These are phyloP conservation scores for Catharanthus roseus DNA, from an alignment of 257 asterid species.

Conservation along the genomic window DNA sequence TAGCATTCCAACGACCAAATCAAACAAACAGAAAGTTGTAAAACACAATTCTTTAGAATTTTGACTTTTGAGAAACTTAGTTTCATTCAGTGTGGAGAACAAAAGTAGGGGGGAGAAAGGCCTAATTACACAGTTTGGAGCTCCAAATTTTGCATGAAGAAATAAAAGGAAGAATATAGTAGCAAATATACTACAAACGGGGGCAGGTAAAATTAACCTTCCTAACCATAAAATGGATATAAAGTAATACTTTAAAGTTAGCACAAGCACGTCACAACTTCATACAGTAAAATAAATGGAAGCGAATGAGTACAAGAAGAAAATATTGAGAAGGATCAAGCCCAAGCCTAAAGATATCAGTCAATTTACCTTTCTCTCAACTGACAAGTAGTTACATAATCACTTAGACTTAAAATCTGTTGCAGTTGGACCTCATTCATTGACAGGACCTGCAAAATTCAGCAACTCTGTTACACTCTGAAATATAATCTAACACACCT, in stretches of 20 bases:
- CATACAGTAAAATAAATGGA: too few relatives aligned
- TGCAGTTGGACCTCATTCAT: conserved; percentile 81
- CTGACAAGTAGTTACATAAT: conserved; percentile 63
- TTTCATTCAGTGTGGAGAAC: neutral
- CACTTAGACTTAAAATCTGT: conserved; percentile 56
- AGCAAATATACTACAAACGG: neutral
- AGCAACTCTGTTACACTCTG: conserved; percentile 24
- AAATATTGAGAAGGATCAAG: neutral
- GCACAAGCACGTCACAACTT: too few relatives aligned
- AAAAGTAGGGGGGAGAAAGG: neutral
- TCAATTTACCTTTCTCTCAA: conserved; percentile 69
- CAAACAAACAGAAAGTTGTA: neutral
- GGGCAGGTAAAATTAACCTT: too few relatives aligned
- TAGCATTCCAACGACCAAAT: neutral
- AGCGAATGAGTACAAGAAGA: too few relatives aligned
- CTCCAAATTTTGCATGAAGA: neutral
- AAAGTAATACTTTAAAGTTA: too few relatives aligned
- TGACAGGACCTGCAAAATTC: conserved; percentile 49
- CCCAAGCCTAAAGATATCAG: neutral
- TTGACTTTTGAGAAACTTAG: neutral
- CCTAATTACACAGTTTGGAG: neutral
- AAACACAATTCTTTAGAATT: neutral
- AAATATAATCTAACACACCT: conserved; percentile 14
- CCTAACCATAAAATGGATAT: too few relatives aligned
- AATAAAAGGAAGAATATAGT: neutral